Conservation (phyloP, 192 early-diverging fungal genomes). For the Dimargaris cristalligena region DNA sequence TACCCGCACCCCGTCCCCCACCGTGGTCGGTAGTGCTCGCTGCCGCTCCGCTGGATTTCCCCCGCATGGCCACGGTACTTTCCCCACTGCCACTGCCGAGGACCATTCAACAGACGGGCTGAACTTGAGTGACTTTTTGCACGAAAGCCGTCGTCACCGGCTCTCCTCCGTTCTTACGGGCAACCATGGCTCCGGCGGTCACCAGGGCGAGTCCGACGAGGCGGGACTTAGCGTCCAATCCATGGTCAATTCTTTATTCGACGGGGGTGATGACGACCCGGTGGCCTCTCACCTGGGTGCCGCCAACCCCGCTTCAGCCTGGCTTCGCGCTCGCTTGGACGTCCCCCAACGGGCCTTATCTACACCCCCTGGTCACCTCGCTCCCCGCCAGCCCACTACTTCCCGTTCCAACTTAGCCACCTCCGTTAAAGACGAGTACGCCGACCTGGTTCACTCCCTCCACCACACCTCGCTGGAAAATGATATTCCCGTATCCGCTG, state of each 20-base stretch:
- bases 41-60: background rate
- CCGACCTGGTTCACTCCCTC: background rate
- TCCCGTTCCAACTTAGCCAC: background rate
- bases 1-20: background rate
- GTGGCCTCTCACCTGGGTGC: background rate
- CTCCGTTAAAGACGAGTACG: background rate
- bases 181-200: background rate
- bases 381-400: background rate
- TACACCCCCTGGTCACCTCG: background rate
- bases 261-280: conserved; percentile 1
- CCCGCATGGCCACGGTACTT: background rate
- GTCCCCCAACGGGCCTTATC: conserved; percentile 5
- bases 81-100: background rate
- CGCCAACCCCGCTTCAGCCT: background rate
- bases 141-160: background rate
- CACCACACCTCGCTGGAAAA: background rate
- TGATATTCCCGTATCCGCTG: background rate
- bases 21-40: background rate
- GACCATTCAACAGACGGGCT: background rate
- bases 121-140: background rate
- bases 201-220: background rate
- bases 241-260: conserved; percentile 4
- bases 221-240: background rate
- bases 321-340: background rate
- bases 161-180: background rate